Evolutionary conservation across 1,284 basidiomycete species (phyloP).

Genomic region (Anthracocystis walkeri): DNA sequence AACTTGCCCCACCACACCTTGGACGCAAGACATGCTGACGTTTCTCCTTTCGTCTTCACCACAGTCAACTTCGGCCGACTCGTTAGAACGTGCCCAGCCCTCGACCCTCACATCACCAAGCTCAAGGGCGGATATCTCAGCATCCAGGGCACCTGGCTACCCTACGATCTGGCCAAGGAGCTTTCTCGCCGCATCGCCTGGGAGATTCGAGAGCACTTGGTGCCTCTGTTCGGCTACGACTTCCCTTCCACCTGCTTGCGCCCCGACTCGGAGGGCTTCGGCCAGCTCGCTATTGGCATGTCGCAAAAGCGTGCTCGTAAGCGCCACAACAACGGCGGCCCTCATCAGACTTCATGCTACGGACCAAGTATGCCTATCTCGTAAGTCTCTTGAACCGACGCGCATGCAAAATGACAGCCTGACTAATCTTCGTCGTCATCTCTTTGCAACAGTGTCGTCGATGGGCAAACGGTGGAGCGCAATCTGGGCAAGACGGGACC

Average conservation of each 20-base stretch:
- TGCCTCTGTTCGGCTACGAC: conserved; percentile 53
- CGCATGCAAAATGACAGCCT: not conserved
- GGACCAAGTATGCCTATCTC: conserved; percentile 41
- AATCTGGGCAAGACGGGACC: not conserved
- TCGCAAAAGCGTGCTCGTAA: conserved; percentile 45
- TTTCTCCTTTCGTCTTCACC: not conserved
- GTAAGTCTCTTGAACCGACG: conserved; percentile 14
- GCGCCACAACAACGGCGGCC: conserved; percentile 43
- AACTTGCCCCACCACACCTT: too few relatives aligned
- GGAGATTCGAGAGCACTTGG: conserved; percentile 50
- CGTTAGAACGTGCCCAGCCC: conserved; percentile 36
- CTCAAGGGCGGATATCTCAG: conserved; percentile 57
- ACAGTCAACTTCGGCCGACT: conserved; percentile 50
- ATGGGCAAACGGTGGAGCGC: conserved; percentile 29
- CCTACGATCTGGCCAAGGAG: conserved; percentile 49
- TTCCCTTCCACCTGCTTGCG: conserved; percentile 47
- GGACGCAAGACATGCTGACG: not conserved
- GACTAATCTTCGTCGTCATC: not conserved
- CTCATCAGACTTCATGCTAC: conserved; percentile 51
- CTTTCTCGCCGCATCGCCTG: conserved; percentile 53
- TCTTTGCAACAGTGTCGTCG: conserved; percentile 13
- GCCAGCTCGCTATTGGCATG: conserved; percentile 45
- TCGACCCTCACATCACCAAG: conserved; percentile 50
- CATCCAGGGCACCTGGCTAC: conserved; percentile 58
- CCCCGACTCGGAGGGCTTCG: conserved; percentile 52